Conservation (phyloP, 331 rosid species). For the Acacia pycnantha region DNA sequence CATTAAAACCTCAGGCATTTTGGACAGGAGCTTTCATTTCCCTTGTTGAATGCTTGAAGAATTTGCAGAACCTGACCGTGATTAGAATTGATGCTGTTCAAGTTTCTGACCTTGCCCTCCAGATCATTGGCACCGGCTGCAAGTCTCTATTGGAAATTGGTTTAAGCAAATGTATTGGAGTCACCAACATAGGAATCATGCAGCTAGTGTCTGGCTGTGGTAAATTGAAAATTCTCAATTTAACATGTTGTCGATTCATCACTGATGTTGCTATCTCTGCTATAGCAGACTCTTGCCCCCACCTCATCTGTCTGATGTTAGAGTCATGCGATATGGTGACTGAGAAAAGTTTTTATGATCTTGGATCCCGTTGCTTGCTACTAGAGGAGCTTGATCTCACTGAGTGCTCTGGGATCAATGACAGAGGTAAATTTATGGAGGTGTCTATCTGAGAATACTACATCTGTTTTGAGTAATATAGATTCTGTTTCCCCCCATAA, state of each 20-base stretch:
- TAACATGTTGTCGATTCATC: constrained; percentile 63
- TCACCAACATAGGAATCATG: constrained; percentile 51
- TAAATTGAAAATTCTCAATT: constrained; percentile 55
- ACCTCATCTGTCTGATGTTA: constrained; percentile 58
- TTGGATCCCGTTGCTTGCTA: constrained; percentile 48
- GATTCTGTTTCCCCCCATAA: neutral
- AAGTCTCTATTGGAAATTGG: constrained; percentile 64
- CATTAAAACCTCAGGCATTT: constrained; percentile 26
- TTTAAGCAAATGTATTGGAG: constrained; percentile 68
- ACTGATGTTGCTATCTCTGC: constrained; percentile 54
- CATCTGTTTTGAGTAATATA: neutral
- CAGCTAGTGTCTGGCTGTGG: constrained; percentile 50
- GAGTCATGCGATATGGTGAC: constrained; percentile 66
- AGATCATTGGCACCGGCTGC: constrained; percentile 43
- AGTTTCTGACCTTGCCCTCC: constrained; percentile 48
- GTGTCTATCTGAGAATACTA: neutral
- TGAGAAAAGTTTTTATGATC: constrained; percentile 43
- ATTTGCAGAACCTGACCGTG: constrained; percentile 46
- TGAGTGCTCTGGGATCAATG: constrained; percentile 62
- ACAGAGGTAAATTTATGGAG: constrained; percentile 40
- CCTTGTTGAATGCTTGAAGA: constrained; percentile 45
- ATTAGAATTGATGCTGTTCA: constrained; percentile 54
- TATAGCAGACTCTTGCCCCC: constrained; percentile 45
- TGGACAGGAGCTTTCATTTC: constrained; percentile 47
- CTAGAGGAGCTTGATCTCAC: constrained; percentile 73